A percentile compares a stretch with the other conserved stretches of the same genome.
Evolutionary conservation across 2,329 filamentous ascomycete genomes (phyloP).

Genomic region (Microcera coccophila): DNA sequence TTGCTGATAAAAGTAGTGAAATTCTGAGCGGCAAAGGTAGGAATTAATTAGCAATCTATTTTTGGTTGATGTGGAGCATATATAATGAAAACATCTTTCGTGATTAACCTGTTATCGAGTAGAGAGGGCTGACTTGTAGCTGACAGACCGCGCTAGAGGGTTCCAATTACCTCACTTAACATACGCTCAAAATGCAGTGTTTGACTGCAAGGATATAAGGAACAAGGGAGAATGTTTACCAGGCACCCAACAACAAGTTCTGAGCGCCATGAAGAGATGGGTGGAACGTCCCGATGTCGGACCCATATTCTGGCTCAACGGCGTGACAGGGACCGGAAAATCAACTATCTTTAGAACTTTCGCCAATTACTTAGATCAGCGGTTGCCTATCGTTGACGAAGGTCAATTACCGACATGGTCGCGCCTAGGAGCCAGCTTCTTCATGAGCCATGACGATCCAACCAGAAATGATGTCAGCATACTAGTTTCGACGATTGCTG

Average conservation of each 20-base stretch:
- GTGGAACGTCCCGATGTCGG: conserved; percentile 1
- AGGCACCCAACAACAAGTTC: conserved; percentile 2
- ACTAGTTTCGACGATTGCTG: conserved; percentile 3
- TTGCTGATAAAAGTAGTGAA: too few species aligned
- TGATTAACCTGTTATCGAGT: too few species aligned
- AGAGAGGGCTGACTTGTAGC: too few species aligned
- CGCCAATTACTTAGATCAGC: conserved; percentile 1
- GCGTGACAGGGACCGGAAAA: conserved; percentile 11
- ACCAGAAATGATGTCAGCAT: conserved; percentile 1
- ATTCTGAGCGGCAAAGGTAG: too few species aligned
- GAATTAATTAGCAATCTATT: too few species aligned
- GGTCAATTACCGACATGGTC: background rate
- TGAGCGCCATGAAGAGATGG: conserved; percentile 9
- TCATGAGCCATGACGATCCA: conserved; percentile 8
- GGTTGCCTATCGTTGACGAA: background rate
- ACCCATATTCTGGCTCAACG: conserved; percentile 6
- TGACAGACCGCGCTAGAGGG: too few species aligned
- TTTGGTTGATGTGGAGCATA: too few species aligned
- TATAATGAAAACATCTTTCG: too few species aligned
- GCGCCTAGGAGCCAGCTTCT: conserved; percentile 9
- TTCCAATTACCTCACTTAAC: too few species aligned
- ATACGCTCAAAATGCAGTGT: too few species aligned
- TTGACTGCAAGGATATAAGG: too few species aligned
- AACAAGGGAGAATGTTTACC: conserved; percentile 3
- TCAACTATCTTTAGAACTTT: conserved; percentile 9